Conservation (phyloP, 202 grass and related monocot genomes). For the Hordeum pubiflorum region DNA sequence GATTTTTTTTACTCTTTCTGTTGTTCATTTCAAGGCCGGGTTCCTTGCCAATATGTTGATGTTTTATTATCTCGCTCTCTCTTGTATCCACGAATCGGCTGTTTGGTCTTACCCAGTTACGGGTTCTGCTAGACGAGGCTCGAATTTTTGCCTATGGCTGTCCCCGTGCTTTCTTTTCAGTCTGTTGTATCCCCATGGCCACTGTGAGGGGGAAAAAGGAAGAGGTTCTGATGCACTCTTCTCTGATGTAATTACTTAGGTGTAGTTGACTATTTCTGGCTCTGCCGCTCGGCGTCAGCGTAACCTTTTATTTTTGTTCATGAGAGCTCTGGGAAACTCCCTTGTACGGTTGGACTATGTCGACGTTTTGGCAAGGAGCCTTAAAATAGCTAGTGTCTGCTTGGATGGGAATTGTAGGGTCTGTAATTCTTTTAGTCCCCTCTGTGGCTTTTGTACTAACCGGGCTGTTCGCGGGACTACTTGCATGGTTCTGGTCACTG, state of each 20-base stretch:
- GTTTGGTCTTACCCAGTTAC: background rate
- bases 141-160: constrained; percentile 5
- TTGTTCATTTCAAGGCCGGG: background rate
- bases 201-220: background rate
- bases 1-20: background rate
- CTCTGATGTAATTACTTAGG: constrained; percentile 29
- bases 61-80: background rate
- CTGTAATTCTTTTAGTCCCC: too few relatives aligned
- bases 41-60: background rate
- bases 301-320: background rate
- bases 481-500: too few relatives aligned
- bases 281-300: background rate
- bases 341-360: background rate
- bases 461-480: too few relatives aligned
- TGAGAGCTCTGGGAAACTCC: background rate
- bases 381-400: too few relatives aligned
- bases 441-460: too few relatives aligned
- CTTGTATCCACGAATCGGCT: background rate
- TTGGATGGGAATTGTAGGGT: too few relatives aligned
- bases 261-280: background rate
- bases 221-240: background rate
- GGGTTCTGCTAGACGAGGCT: background rate
- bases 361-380: background rate
- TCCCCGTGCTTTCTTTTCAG: background rate
- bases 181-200: constrained; percentile 1